Conservation (phyloP, 805 yeast species). For the Saccharomycopsis fibuligera region DNA sequence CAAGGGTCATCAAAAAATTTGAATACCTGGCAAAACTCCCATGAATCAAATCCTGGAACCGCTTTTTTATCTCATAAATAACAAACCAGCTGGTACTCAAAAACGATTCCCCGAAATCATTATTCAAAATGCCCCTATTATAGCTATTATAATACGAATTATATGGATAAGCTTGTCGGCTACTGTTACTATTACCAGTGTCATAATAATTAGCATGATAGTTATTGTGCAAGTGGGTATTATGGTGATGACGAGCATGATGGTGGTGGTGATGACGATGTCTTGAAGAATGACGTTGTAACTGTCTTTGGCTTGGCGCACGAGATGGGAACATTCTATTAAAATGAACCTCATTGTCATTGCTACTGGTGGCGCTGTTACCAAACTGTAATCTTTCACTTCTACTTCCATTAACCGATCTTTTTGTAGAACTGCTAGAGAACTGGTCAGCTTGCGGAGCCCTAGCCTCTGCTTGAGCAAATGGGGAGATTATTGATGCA, state of each 20-base stretch:
- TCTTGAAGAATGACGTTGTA: background rate
- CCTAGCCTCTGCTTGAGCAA: background rate
- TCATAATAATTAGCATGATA: too few relatives aligned
- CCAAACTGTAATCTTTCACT: too few relatives aligned
- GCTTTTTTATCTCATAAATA: slow-evolving; percentile 6
- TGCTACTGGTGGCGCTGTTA: too few relatives aligned
- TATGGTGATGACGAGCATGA: background rate
- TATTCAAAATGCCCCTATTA: background rate
- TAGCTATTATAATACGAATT: background rate
- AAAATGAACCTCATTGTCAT: background rate
- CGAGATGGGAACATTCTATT: background rate
- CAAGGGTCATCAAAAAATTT: slow-evolving; percentile 3
- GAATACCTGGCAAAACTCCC: background rate
- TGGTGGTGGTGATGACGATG: background rate
- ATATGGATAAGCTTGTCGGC: too few relatives aligned
- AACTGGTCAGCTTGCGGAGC: too few relatives aligned
- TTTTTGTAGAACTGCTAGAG: too few relatives aligned
- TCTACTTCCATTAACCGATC: background rate
- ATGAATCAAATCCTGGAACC: slow-evolving; percentile 13
- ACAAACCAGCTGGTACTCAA: slow-evolving; percentile 19
- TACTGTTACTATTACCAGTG: too few relatives aligned
- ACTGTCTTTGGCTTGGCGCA: background rate
- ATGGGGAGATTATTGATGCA: background rate
- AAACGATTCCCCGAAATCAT: slow-evolving; percentile 6
- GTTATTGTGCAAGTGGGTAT: background rate